Percentiles rank a stretch among this genome's conserved stretches.
Conservation (phyloP, 2,329 filamentous ascomycete genomes). For the Pleomassaria siparia region DNA sequence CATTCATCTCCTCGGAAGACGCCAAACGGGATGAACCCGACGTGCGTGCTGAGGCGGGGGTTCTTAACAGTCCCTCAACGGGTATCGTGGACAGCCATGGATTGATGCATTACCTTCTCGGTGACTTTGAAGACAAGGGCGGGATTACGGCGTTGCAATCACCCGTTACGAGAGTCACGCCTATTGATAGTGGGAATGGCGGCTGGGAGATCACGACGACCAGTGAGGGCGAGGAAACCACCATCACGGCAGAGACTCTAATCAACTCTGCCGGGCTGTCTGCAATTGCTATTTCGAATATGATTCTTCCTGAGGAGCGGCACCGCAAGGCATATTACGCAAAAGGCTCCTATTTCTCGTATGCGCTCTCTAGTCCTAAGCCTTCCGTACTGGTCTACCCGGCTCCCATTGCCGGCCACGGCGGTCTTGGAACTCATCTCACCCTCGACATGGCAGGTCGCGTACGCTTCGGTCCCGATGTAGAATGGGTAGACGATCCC, state of each 20-base stretch:
- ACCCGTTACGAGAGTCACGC: constrained; percentile 62
- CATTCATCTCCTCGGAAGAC: constrained; percentile 67
- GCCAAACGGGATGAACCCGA: constrained; percentile 69
- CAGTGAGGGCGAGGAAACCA: constrained; percentile 46
- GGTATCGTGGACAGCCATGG: constrained; percentile 89
- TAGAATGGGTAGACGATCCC: constrained; percentile 83
- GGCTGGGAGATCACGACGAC: constrained; percentile 73
- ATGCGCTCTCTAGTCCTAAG: constrained; percentile 64
- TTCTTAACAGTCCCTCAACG: constrained; percentile 81
- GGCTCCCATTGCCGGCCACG: constrained; percentile 76
- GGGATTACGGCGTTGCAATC: constrained; percentile 73
- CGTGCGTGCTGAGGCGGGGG: constrained; percentile 69
- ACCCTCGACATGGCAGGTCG: constrained; percentile 85
- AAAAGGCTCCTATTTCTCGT: constrained; percentile 95
- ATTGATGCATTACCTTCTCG: constrained; percentile 79
- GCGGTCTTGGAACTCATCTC: constrained; percentile 87
- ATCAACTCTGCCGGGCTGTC: constrained; percentile 85
- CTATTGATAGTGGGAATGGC: constrained; percentile 52
- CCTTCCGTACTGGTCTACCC: constrained; percentile 83
- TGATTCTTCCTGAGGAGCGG: constrained; percentile 64
- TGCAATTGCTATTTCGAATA: constrained; percentile 77
- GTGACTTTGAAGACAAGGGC: constrained; percentile 73
- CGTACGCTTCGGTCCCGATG: constrained; percentile 89
- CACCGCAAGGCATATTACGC: constrained; percentile 73
- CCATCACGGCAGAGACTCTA: constrained; percentile 73